Evolutionary conservation across 345 rosid species (phyloP).

Genomic region (Eucalyptus pumila): DNA sequence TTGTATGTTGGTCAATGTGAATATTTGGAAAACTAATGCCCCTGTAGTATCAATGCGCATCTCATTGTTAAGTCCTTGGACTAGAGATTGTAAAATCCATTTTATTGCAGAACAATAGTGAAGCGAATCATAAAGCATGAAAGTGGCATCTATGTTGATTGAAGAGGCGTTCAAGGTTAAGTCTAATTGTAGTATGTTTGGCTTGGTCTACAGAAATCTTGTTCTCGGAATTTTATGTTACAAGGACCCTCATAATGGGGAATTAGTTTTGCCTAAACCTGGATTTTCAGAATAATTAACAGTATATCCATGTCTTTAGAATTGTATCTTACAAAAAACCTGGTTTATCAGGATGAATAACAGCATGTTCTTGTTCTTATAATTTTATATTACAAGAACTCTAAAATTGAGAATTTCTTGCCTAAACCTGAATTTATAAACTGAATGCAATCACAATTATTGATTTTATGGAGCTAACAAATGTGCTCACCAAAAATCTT

Average conservation of each 20-base stretch:
- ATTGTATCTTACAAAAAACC: too few species aligned
- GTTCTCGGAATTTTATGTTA: neutral
- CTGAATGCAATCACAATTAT: too few species aligned
- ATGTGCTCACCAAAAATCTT: too few species aligned
- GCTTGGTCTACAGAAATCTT: neutral
- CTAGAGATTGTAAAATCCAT: neutral
- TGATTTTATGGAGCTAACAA: too few species aligned
- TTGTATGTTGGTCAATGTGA: neutral
- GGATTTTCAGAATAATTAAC: neutral
- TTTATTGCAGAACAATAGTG: neutral
- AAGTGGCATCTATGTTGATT: neutral
- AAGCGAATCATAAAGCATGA: neutral
- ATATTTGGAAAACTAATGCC: neutral
- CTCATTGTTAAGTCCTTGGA: neutral
- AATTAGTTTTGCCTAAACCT: neutral
- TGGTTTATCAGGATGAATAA: too few species aligned
- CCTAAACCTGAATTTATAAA: too few species aligned
- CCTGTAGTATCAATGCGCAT: neutral
- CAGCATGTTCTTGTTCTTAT: too few species aligned
- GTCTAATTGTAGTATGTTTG: neutral
- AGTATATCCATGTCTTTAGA: too few species aligned
- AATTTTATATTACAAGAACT: too few species aligned
- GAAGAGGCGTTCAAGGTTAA: neutral
- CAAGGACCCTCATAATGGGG: neutral
- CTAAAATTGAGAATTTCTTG: too few species aligned